Evolutionary conservation across 1,284 basidiomycete genomes (phyloP).

Genomic region (Boletus sp.): DNA sequence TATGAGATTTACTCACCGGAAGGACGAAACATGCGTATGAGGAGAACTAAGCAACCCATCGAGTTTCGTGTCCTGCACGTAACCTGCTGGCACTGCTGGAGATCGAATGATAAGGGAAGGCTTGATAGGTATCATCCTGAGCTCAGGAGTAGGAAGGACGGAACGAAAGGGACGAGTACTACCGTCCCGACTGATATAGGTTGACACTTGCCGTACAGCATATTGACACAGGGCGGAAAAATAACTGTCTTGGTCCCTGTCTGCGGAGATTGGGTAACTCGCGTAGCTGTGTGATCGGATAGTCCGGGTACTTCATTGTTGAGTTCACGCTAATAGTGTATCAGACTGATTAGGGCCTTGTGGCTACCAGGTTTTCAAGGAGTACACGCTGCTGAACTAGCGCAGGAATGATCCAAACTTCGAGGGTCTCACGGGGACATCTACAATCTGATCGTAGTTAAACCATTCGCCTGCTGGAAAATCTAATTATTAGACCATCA

Average conservation of each 20-base stretch:
- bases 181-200: constrained; percentile 26
- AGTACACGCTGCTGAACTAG: background rate
- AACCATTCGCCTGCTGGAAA: background rate
- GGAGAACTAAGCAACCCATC: constrained; percentile 21
- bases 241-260: constrained; percentile 15
- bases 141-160: background rate
- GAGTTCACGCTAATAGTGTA: background rate
- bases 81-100: constrained; percentile 27
- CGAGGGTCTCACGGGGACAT: background rate
- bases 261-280: constrained; percentile 11
- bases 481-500: background rate
- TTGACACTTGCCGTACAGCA: constrained; percentile 28
- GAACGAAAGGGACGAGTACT: constrained; percentile 4
- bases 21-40: constrained; percentile 48
- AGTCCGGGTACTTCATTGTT: background rate
- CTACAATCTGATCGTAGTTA: background rate
- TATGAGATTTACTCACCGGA: constrained; percentile 43
- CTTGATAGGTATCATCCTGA: constrained; percentile 28
- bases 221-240: constrained; percentile 21
- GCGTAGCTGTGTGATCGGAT: constrained; percentile 23
- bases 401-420: background rate
- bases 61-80: constrained; percentile 29
- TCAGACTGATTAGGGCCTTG: background rate
- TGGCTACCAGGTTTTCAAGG: background rate
- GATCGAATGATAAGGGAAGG: constrained; percentile 34